A percentile compares a stretch with the other conserved stretches of the same genome.
phyloP scores from a whole-genome alignment of 176 grass and related monocot genomes.

The Oryza longistaminata region DNA sequence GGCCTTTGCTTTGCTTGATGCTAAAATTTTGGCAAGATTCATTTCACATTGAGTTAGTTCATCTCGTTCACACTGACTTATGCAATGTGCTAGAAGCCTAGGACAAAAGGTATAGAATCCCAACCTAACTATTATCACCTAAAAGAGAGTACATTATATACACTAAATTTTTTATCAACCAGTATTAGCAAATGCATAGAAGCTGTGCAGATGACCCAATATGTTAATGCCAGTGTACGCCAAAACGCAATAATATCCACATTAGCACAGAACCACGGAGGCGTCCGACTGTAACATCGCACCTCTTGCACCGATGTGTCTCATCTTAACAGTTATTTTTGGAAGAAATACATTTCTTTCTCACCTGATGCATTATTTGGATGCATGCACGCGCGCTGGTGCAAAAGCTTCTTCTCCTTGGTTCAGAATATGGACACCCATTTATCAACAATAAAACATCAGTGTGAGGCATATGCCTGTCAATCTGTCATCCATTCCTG shows the following conservation, averaged over 20 bases:
- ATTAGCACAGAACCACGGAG: not conserved
- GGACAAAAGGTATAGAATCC: not conserved
- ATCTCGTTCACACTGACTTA: not conserved
- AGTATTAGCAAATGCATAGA: not conserved
- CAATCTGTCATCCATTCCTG: constrained; percentile 8
- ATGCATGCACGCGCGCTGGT: not conserved
- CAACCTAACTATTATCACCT: not conserved
- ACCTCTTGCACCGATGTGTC: not conserved
- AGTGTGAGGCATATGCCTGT: not conserved
- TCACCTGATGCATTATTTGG: not conserved
- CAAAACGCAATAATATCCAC: not conserved
- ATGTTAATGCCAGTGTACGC: not conserved
- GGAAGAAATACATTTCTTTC: not conserved
- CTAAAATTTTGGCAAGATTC: not conserved
- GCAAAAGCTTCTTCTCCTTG: not conserved
- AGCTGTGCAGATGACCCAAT: not conserved
- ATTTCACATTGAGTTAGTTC: not conserved
- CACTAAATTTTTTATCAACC: not conserved
- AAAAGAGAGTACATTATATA: not conserved
- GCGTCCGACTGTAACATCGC: not conserved
- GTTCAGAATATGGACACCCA: not conserved
- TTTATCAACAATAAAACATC: not conserved
- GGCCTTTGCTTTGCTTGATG: not conserved
- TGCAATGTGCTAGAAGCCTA: not conserved
- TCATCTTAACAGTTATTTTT: not conserved